Evolutionary conservation across 352 stramenopile species (phyloP).

Genomic region (Globisporangium emineosum): DNA sequence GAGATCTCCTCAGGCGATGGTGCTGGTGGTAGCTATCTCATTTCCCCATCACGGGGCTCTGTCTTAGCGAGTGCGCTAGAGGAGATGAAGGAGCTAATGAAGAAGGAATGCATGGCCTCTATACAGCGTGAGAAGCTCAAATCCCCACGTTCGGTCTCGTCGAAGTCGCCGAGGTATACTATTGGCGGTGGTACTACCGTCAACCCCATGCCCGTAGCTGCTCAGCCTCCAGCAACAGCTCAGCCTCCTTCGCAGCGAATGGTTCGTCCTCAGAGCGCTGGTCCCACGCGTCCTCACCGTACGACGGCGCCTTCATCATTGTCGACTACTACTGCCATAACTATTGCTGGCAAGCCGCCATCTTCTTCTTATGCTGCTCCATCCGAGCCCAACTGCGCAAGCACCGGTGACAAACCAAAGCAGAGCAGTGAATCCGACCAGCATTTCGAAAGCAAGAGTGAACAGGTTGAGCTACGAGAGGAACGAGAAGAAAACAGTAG

Average conservation of each 20-base stretch:
- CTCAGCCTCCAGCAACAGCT: not conserved
- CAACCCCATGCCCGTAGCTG: not conserved
- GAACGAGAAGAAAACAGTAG: not conserved
- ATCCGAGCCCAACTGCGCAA: not conserved
- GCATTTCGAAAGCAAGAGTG: not conserved
- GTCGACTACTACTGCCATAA: not conserved
- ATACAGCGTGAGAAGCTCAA: constrained; percentile 37
- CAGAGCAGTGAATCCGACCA: not conserved
- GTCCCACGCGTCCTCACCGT: not conserved
- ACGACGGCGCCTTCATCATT: not conserved
- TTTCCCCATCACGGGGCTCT: constrained; percentile 21
- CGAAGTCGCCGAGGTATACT: constrained; percentile 12
- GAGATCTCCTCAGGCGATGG: constrained; percentile 15
- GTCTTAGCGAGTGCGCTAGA: constrained; percentile 32
- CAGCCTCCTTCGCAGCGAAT: not conserved
- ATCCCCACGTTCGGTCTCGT: not conserved
- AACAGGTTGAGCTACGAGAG: not conserved
- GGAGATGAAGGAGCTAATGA: constrained; percentile 34
- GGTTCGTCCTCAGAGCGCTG: constrained; percentile 17
- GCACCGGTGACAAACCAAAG: not conserved
- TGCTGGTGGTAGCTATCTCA: constrained; percentile 9
- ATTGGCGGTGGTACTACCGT: not conserved
- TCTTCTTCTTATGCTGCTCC: not conserved
- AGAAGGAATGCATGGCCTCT: constrained; percentile 27
- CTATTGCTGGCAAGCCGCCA: not conserved